phyloP scores from a whole-genome alignment of 345 rosid species.

The Rhodamnia rubescens region DNA sequence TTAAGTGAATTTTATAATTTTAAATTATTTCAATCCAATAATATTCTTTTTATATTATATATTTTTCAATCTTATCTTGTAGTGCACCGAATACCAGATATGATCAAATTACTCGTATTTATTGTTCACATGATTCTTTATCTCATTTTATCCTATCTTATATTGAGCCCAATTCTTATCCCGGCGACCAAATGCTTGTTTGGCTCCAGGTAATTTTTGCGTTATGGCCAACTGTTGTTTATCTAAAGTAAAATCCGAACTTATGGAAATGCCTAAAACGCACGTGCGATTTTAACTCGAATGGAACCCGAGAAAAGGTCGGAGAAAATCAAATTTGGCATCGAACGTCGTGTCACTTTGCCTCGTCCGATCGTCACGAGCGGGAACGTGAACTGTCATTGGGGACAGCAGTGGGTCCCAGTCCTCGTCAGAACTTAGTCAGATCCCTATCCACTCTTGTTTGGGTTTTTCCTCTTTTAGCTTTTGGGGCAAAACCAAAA shows the following conservation, averaged over 20 bases:
- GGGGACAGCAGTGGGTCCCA: conserved; percentile 4
- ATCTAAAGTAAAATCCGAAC: background rate
- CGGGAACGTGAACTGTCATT: background rate
- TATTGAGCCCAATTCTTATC: no score
- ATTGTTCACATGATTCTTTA: no score
- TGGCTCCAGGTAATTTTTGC: no score
- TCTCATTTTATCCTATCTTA: no score
- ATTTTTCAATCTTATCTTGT: no score
- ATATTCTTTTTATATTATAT: no score
- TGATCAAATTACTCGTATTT: no score
- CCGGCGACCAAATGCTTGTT: no score
- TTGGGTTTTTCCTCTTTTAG: background rate
- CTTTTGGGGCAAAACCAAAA: background rate
- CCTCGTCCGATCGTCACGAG: background rate
- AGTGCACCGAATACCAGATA: no score
- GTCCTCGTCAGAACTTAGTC: conserved; percentile 7
- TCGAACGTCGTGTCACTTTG: background rate
- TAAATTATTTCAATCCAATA: no score
- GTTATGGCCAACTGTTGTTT: background rate
- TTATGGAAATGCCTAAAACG: background rate
- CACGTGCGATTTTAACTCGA: background rate
- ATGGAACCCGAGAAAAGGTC: background rate
- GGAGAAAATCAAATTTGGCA: background rate
- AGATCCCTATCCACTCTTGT: background rate
- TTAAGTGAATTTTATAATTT: no score